A percentile compares a stretch with the other conserved stretches of the same genome.
Evolutionary conservation across 2,329 filamentous ascomycete species (phyloP).

Genomic region (Beauveria caledonica): DNA sequence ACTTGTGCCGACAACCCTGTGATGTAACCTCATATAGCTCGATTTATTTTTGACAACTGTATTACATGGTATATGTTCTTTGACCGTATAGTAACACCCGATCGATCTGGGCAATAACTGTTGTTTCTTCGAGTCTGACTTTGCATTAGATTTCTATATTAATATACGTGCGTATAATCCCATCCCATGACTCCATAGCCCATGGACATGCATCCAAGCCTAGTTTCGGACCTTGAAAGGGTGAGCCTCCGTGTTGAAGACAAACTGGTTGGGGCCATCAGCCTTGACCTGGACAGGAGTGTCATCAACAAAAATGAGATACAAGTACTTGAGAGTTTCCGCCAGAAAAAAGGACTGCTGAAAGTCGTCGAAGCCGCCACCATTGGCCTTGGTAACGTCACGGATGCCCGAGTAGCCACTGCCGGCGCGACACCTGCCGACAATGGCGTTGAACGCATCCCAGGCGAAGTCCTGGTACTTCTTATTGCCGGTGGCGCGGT

Average conservation of each 20-base stretch:
- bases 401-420: conserved; percentile 59
- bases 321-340: conserved; percentile 79
- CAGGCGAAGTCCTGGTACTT: conserved; percentile 82
- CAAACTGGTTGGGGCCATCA: conserved; percentile 36
- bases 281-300: conserved; percentile 42
- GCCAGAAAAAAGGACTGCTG: conserved; percentile 88
- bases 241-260: conserved; percentile 44
- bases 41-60: background rate
- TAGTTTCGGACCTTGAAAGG: conserved; percentile 23
- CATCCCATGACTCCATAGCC: background rate
- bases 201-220: background rate
- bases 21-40: background rate
- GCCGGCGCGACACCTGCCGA: conserved; percentile 50
- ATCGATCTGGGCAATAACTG: background rate
- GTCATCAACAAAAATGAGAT: conserved; percentile 60
- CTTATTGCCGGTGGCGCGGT: conserved; percentile 63
- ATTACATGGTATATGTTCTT: background rate
- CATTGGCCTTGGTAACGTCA: conserved; percentile 56
- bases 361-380: conserved; percentile 57
- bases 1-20: background rate
- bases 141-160: background rate
- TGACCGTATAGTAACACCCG: too few species aligned
- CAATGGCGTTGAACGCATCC: conserved; percentile 66
- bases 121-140: background rate
- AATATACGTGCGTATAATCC: too few species aligned